phyloP scores from a whole-genome alignment of 176 grass and related monocot species.

The Eremochloa ophiuroides region DNA sequence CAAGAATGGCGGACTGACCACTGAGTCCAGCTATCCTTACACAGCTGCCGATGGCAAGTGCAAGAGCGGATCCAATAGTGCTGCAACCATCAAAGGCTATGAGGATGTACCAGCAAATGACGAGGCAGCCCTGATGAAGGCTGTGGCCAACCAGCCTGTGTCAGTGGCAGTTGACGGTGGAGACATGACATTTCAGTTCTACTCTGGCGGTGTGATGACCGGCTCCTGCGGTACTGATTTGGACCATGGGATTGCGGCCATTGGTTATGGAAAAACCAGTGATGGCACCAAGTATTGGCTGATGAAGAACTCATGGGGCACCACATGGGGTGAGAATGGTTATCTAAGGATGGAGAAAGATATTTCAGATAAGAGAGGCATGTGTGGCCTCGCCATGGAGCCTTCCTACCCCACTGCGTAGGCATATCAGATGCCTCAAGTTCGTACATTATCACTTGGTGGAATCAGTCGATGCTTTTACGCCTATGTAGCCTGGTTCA shows the following conservation, averaged over 20 bases:
- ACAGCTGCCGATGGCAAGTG: neutral
- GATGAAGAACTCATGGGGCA: conserved; percentile 37
- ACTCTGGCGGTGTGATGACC: neutral
- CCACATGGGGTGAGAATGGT: conserved; percentile 5
- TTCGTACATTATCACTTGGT: neutral
- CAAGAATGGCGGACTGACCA: neutral
- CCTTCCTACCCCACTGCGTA: conserved; percentile 8
- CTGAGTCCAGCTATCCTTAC: neutral
- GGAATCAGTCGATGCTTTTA: neutral
- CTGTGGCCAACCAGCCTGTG: neutral
- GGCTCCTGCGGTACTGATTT: neutral
- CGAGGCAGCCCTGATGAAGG: neutral
- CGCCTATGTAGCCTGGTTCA: neutral
- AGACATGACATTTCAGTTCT: neutral
- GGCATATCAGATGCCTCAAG: neutral
- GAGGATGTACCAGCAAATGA: neutral
- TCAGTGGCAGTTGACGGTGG: neutral
- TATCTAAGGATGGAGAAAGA: conserved; percentile 24
- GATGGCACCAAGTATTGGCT: conserved; percentile 4
- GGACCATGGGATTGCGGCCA: neutral
- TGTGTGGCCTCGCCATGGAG: neutral
- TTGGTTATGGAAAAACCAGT: neutral
- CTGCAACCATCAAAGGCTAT: conserved; percentile 3
- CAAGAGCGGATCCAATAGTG: neutral
- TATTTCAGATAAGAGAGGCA: neutral